Evolutionary conservation across 1,284 basidiomycete genomes (phyloP), one percentile per base, ranked within the genome.

Genomic region (Chalciporus piperatoides): DNA sequence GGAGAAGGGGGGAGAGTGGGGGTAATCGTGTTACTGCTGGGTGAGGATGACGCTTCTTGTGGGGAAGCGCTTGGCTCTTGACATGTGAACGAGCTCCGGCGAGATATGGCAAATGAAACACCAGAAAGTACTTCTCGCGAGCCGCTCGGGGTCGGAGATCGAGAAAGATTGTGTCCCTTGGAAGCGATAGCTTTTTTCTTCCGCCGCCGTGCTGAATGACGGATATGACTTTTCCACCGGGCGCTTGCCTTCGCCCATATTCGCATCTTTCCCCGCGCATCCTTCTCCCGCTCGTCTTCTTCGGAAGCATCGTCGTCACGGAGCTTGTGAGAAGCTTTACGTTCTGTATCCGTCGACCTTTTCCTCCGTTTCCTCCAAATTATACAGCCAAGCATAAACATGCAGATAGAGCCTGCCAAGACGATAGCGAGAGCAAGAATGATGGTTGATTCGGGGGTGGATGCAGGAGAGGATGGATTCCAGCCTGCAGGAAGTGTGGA

Each of bases 361-460:
- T 63, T 64, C 59, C 65, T 73, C 41, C 71, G 70, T 42, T 65
- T 77, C 46, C 84, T 70, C 82, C 82, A 86, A 46, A 80, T 71
- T 17, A 84, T 68, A 56, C 78, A 81, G 5, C 69, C 63, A 14
- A 80, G 67, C 50, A 85, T 83, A 56, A 82, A 70, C 24, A 72
- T 60, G 50, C 76, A 77, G 44, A 86, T 82, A 44, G 74, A 60
- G 25, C 79, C 67, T 2, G 83, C 79, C 19, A 86, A 71, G 19
- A 77, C 72, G 28, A 86, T 74, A 3, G 84, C 82, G 4, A 86
- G 64, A 14, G 74, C 68, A 25, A 86, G 67, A 50, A 86, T 83
- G 53, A 80, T 73, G 17, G 73, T 70, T 0, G 77, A 75, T 51
- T 63, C 52, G 42, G n/a, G n/a, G n/a, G 70, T 43, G 53, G 62